phyloP scores from a whole-genome alignment of 176 grass and related monocot species.

The Cocos nucifera region DNA sequence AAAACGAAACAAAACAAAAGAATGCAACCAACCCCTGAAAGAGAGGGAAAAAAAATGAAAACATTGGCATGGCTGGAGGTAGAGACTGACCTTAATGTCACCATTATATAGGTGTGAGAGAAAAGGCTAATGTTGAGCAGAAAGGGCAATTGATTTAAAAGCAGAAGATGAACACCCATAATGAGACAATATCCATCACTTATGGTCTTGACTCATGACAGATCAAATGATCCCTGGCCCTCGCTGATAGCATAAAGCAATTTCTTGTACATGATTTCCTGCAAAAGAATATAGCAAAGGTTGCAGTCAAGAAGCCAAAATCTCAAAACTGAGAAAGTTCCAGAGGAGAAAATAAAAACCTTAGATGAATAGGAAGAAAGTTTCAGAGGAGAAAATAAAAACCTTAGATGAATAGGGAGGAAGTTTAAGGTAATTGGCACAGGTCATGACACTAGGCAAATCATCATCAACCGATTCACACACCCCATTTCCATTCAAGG shows the following conservation, averaged over 20 bases:
- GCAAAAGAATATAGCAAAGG: constrained; percentile 3
- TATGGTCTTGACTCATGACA: constrained; percentile 34
- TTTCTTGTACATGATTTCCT: constrained; percentile 80
- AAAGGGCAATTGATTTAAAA: too few relatives aligned
- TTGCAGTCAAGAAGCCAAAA: neutral
- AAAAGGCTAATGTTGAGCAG: too few relatives aligned
- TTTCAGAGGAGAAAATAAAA: constrained; percentile 14
- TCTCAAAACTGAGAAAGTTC: neutral
- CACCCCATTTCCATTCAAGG: constrained; percentile 42
- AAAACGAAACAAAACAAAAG: too few relatives aligned
- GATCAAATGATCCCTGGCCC: constrained; percentile 94
- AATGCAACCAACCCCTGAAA: too few relatives aligned
- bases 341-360: constrained; percentile 34
- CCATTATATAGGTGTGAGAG: too few relatives aligned
- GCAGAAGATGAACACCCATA: too few relatives aligned
- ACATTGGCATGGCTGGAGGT: too few relatives aligned
- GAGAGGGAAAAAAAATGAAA: too few relatives aligned
- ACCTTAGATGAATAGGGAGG: constrained; percentile 91
- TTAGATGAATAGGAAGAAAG: constrained; percentile 80
- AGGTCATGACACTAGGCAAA: constrained; percentile 94
- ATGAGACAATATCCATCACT: too few relatives aligned
- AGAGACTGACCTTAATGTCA: too few relatives aligned
- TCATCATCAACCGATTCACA: constrained; percentile 64
- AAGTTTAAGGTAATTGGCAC: constrained; percentile 91
- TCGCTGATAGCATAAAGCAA: constrained; percentile 84